A percentile compares a stretch with the other conserved stretches of the same genome.
phyloP scores from a whole-genome alignment of 352 stramenopile species.

The Pythium chondricola region DNA sequence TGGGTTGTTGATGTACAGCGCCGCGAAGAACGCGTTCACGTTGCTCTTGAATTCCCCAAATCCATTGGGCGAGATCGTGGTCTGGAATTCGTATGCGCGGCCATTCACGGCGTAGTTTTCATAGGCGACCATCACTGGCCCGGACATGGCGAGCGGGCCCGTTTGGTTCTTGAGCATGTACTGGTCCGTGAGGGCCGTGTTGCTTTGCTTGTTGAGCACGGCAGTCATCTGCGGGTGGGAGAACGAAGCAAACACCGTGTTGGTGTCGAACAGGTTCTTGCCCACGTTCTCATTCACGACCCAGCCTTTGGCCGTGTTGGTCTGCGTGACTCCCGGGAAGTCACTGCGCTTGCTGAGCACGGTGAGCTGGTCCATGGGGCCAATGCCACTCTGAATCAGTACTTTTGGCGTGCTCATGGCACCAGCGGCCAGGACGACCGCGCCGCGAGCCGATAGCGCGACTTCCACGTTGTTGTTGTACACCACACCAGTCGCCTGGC shows the following conservation, averaged over 20 bases:
- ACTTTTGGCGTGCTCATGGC: conserved; percentile 72
- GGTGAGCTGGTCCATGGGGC: conserved; percentile 42
- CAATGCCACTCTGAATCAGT: conserved; percentile 72
- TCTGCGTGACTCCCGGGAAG: conserved; percentile 35
- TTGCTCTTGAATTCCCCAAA: conserved; percentile 29
- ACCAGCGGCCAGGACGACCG: conserved; percentile 69
- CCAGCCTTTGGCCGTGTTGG: too few species aligned
- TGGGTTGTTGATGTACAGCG: conserved; percentile 66
- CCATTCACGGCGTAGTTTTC: conserved; percentile 50
- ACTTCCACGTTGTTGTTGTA: conserved; percentile 36
- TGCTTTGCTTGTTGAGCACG: conserved; percentile 28
- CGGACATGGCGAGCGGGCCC: conserved; percentile 34
- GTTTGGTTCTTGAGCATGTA: conserved; percentile 37
- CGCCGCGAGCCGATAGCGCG: conserved; percentile 28
- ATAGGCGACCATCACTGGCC: conserved; percentile 52
- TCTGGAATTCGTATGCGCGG: conserved; percentile 60
- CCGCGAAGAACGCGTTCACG: conserved; percentile 30
- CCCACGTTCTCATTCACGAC: conserved; percentile 53
- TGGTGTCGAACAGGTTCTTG: conserved; percentile 55
- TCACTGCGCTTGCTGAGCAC: conserved; percentile 24
- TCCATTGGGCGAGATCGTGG: conserved; percentile 38
- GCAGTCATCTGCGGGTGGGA: conserved; percentile 48
- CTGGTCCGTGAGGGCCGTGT: conserved; percentile 36
- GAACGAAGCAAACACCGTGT: conserved; percentile 41
- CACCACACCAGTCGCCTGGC: conserved; percentile 39